These are phyloP conservation scores for Chaetomium olivaceum DNA, from an alignment of 2,329 filamentous ascomycete species.

Conservation along the genomic window DNA sequence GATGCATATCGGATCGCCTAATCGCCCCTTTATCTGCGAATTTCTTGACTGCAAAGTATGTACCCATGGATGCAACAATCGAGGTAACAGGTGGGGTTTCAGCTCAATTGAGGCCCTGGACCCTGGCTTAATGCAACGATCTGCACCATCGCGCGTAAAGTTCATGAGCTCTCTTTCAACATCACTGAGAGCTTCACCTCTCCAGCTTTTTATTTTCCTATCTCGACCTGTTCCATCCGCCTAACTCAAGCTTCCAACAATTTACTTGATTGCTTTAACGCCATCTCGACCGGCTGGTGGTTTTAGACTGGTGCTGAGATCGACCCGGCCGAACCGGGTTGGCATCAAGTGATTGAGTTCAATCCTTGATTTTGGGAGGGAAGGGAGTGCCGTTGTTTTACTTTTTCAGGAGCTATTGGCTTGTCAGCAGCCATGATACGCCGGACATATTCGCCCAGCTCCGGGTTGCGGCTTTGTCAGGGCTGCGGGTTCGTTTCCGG, in stretches of 20 bases:
- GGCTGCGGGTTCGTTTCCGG: constrained; percentile 37
- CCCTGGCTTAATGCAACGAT: constrained; percentile 27
- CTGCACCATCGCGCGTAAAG: constrained; percentile 24
- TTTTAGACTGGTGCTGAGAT: neutral
- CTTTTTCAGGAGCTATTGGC: neutral
- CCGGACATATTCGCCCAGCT: constrained; percentile 21
- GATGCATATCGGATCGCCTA: neutral
- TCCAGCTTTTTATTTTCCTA: neutral
- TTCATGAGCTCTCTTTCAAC: constrained; percentile 31
- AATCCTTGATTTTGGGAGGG: neutral
- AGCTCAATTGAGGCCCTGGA: constrained; percentile 18
- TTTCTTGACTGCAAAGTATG: neutral
- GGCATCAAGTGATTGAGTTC: neutral
- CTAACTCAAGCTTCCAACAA: neutral
- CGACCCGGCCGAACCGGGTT: neutral
- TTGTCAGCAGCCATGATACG: constrained; percentile 24
- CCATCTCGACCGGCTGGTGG: neutral
- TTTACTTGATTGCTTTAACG: neutral
- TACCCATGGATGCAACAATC: neutral
- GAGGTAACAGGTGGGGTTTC: constrained; percentile 3
- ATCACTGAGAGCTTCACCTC: constrained; percentile 17
- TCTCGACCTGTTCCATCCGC: neutral
- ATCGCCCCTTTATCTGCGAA: constrained; percentile 11
- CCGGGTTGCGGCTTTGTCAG: constrained; percentile 27
- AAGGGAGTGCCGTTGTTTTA: neutral